Conservation (phyloP, 768 basidiomycete species). For the Boletus rubropictus region DNA sequence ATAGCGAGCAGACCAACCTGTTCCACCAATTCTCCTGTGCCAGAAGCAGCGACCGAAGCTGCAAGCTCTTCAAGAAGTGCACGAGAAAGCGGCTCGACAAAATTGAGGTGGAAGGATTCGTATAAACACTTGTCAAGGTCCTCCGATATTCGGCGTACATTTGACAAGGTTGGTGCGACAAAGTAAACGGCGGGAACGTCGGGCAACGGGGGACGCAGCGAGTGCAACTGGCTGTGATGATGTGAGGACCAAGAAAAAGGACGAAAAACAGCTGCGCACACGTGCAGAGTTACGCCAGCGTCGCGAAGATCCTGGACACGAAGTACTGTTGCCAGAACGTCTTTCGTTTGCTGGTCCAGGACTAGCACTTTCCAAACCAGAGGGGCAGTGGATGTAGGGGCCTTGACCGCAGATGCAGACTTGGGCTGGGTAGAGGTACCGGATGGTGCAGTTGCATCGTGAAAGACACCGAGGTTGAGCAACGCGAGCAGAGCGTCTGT, state of each 20-base stretch:
- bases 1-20: constrained; percentile 44
- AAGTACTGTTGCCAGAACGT: constrained; percentile 90
- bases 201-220: constrained; percentile 77
- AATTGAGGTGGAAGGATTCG: constrained; percentile 91
- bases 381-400: constrained; percentile 52
- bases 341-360: constrained; percentile 92
- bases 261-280: constrained; percentile 51
- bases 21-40: constrained; percentile 73
- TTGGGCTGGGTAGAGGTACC: constrained; percentile 12
- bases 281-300: constrained; percentile 94
- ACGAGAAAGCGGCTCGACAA: constrained; percentile 87
- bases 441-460: constrained; percentile 33
- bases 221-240: constrained; percentile 75
- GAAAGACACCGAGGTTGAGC: constrained; percentile 66
- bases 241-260: constrained; percentile 2
- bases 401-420: constrained; percentile 41
- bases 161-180: constrained; percentile 81
- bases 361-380: constrained; percentile 96
- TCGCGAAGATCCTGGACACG: constrained; percentile 96
- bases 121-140: constrained; percentile 88
- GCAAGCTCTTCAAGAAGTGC: constrained; percentile 92
- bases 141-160: constrained; percentile 86
- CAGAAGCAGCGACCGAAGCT: constrained; percentile 76
- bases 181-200: constrained; percentile 99
- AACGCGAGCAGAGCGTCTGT: constrained; percentile 78